Evolutionary conservation across 1,139 yeast genomes (phyloP).

Genomic region (Taphrina pruni): DNA sequence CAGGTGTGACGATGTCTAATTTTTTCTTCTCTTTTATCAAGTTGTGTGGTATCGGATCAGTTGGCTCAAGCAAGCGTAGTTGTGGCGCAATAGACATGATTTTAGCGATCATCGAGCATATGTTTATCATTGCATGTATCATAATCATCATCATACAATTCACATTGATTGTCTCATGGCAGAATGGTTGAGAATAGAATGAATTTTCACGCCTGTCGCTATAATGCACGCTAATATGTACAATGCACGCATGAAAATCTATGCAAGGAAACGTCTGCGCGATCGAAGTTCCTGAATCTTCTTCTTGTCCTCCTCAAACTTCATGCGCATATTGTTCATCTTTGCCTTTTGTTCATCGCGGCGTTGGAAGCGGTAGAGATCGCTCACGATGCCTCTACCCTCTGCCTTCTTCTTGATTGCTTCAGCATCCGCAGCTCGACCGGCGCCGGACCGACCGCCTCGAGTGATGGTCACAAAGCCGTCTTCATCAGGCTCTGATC

Average conservation of each 20-base stretch:
- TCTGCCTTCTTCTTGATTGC: slow-evolving; percentile 55
- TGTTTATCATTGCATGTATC: too few relatives aligned
- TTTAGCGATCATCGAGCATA: too few relatives aligned
- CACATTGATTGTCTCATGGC: too few relatives aligned
- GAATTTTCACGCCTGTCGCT: neutral
- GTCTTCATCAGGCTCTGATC: slow-evolving; percentile 51
- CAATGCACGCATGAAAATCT: slow-evolving; percentile 47
- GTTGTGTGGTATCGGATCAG: too few relatives aligned
- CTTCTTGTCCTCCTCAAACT: slow-evolving; percentile 90
- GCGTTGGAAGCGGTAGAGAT: slow-evolving; percentile 94
- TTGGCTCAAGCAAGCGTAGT: too few relatives aligned
- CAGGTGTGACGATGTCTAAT: slow-evolving; percentile 10
- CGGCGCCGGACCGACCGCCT: slow-evolving; percentile 55
- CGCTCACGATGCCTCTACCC: slow-evolving; percentile 77
- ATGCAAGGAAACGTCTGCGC: slow-evolving; percentile 83
- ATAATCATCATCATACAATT: too few relatives aligned
- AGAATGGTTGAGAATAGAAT: neutral
- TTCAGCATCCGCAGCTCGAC: slow-evolving; percentile 47
- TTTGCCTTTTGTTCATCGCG: slow-evolving; percentile 91
- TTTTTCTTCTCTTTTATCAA: too few relatives aligned
- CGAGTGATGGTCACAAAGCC: slow-evolving; percentile 48
- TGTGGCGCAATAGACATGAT: too few relatives aligned
- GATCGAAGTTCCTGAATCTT: slow-evolving; percentile 78
- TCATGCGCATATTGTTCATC: slow-evolving; percentile 80
- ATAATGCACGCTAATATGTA: neutral